A percentile compares a stretch with the other conserved stretches of the same genome.
These are phyloP conservation scores for Oehlia diaphana DNA, from an alignment of 192 early-diverging fungal species.

Conservation along the genomic window DNA sequence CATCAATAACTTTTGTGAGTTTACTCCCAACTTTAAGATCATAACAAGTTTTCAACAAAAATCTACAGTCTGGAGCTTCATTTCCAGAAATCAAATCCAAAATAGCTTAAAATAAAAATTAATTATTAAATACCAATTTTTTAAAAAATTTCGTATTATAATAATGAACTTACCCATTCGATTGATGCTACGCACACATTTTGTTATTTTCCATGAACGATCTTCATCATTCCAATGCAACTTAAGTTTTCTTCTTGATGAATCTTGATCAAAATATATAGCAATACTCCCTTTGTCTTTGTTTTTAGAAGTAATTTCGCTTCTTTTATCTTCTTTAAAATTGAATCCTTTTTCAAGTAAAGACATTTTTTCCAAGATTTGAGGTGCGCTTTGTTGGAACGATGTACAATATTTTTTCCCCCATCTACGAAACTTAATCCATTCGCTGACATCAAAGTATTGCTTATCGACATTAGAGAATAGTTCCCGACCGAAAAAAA, in stretches of 20 bases:
- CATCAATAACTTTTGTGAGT: not conserved
- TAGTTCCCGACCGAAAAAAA: slow-evolving; percentile 11
- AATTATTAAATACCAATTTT: not conserved
- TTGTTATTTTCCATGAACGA: slow-evolving; percentile 14
- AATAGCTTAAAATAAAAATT: slow-evolving; percentile 8
- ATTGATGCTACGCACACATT: not conserved
- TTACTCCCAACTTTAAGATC: not conserved
- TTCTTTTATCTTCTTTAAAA: not conserved
- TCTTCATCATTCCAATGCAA: slow-evolving; percentile 16
- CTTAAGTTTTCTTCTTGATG: slow-evolving; percentile 10
- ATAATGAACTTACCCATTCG: slow-evolving; percentile 6
- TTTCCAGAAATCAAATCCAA: slow-evolving; percentile 15
- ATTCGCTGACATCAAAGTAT: not conserved
- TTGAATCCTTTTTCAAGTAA: not conserved
- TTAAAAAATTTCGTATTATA: not conserved
- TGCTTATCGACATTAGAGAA: not conserved
- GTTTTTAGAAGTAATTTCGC: not conserved
- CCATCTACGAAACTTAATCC: not conserved
- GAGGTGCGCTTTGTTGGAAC: slow-evolving; percentile 13
- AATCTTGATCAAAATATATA: not conserved
- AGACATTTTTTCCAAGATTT: not conserved
- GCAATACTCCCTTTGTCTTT: slow-evolving; percentile 22
- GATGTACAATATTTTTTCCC: not conserved
- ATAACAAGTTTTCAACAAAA: slow-evolving; percentile 16
- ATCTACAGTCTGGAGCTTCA: slow-evolving; percentile 8